A percentile compares a stretch with the other conserved stretches of the same genome.
phyloP scores from a whole-genome alignment of 495 filamentous ascomycete species.

The Hypoxylon intermedium region DNA sequence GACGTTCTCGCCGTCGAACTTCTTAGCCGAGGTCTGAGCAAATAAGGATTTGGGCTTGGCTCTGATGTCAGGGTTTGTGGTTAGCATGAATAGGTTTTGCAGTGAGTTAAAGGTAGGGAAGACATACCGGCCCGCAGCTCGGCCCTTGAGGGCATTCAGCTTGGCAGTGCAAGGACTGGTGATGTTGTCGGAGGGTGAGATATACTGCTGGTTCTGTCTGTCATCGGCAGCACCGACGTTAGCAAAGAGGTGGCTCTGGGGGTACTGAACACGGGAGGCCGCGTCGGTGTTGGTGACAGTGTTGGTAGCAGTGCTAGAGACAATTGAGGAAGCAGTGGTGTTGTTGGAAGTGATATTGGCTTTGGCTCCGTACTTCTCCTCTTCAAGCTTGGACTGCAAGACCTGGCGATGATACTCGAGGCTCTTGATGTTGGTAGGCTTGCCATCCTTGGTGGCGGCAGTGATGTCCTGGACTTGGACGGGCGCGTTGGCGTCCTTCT shows the following conservation, averaged over 20 bases:
- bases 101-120: background rate
- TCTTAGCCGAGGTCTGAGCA: conserved; percentile 66
- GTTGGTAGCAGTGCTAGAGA: conserved; percentile 2
- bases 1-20: conserved; percentile 49
- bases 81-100: background rate
- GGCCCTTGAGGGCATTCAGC: conserved; percentile 80
- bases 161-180: conserved; percentile 95
- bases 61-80: conserved; percentile 40
- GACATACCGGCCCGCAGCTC: conserved; percentile 74
- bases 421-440: conserved; percentile 57
- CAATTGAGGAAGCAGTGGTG: background rate
- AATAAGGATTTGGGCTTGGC: conserved; percentile 70
- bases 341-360: conserved; percentile 7
- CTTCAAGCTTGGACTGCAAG: conserved; percentile 73
- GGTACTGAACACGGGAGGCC: conserved; percentile 12
- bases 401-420: conserved; percentile 85
- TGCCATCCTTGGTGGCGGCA: conserved; percentile 40
- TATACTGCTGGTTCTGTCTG: conserved; percentile 68
- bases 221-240: conserved; percentile 12
- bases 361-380: conserved; percentile 64
- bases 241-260: conserved; percentile 25
- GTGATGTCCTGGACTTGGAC: conserved; percentile 40
- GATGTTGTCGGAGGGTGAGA: conserved; percentile 92
- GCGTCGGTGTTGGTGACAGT: conserved; percentile 10
- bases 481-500: conserved; percentile 65